Evolutionary conservation across 2,329 filamentous ascomycete genomes (phyloP).

Genomic region (Myriangium duriaei): DNA sequence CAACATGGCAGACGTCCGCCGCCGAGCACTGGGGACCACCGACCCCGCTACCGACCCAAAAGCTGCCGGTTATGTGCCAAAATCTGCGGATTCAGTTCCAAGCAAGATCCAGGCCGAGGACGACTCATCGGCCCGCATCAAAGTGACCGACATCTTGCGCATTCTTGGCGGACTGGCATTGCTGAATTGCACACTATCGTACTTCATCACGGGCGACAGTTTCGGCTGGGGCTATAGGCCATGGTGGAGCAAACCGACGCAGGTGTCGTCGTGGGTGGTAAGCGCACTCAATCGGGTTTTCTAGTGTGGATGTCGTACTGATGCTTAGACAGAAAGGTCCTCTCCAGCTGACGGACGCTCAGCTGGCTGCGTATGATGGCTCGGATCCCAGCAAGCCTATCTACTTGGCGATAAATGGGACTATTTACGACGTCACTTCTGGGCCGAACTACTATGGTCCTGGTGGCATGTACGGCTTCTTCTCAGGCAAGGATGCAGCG

Average conservation of each 20-base stretch:
- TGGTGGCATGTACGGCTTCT: conserved; percentile 75
- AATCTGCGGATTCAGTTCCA: neutral
- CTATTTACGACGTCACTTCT: conserved; percentile 70
- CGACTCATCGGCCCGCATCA: conserved; percentile 5
- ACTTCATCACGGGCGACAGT: conserved; percentile 33
- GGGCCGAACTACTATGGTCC: conserved; percentile 44
- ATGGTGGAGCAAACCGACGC: conserved; percentile 47
- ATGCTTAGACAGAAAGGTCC: conserved; percentile 40
- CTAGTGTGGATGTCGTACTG: too few species aligned
- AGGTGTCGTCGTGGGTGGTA: conserved; percentile 51
- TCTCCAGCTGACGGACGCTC: conserved; percentile 56
- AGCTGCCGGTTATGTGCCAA: neutral
- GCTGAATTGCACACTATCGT: conserved; percentile 25
- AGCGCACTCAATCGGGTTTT: too few species aligned
- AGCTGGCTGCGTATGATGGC: conserved; percentile 70
- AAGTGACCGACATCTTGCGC: conserved; percentile 21
- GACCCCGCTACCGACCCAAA: neutral
- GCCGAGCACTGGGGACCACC: too few species aligned
- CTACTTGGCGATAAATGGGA: conserved; percentile 81
- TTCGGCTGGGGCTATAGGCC: conserved; percentile 56
- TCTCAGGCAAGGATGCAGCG: conserved; percentile 75
- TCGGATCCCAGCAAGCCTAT: conserved; percentile 61
- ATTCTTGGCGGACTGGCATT: conserved; percentile 23
- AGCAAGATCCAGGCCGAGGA: conserved; percentile 4
- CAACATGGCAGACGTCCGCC: conserved; percentile 9